Evolutionary conservation across 805 yeast species (phyloP), one percentile per base, ranked within the genome.

Genomic region (Schwanniomyces polymorphus): DNA sequence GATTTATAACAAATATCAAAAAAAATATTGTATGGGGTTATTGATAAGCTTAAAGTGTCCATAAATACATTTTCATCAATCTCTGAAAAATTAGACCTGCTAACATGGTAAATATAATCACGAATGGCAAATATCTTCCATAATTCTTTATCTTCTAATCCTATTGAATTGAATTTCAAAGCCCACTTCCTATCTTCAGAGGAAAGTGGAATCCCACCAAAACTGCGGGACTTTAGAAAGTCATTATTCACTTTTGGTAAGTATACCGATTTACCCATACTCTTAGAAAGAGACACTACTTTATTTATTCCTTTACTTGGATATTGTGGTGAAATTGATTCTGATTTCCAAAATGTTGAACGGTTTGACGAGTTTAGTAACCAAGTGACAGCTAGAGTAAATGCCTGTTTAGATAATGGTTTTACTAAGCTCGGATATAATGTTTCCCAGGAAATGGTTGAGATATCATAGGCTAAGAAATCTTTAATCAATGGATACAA

Each of bases 41-140:
- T 43, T 11, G 55, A 41, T 2, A 41, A 39, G 11, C 43, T 44
- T 7, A 46, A 25, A 14, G 29, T 25, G 2, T 39, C 46, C 16
- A 12, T 12, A 43, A 47, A 46, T 9, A 40, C 46, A 17, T 37
- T 43, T 12, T 44, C 44, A 10, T 27, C 18, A 2, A 27, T 21
- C 9, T 40, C 44, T n/a, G 39, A 40, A 12, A 26, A 14, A 38
- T 41, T 37, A 14, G 52, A 50, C 42, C 76, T 70, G 1, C 87
- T 79, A 4, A 82, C 80, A 42, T 83, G 80, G 49, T 68, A 75
- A 7, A 91, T 77, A 54, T 89, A 87, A 26, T 84, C 84, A 46
- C 91, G 74, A 46, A 90, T 64, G 3, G 80, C 80, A 12, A 84
- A 84, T 10, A 92, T 67, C 62, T 91, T 92, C 97, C 97, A 92